Conservation (phyloP, 2,329 filamentous ascomycete genomes). For the Septoria petroselini region DNA sequence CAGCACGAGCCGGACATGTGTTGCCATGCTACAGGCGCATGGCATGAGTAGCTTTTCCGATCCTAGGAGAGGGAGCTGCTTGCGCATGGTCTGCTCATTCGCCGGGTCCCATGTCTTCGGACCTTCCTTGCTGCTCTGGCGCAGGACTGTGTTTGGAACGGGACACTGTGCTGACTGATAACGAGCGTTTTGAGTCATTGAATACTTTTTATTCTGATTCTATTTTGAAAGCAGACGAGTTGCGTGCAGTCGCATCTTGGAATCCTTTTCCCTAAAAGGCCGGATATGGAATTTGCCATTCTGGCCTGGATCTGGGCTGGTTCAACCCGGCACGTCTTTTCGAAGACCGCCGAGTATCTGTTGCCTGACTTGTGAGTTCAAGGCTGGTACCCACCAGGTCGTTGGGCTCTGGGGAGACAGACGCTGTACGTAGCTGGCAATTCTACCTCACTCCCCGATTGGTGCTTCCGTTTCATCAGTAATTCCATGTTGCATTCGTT, state of each 20-base stretch:
- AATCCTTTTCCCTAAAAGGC: conserved; percentile 36
- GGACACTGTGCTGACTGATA: conserved; percentile 28
- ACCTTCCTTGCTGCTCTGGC: conserved; percentile 28
- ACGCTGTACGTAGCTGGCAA: conserved; percentile 26
- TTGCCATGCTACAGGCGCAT: conserved; percentile 33
- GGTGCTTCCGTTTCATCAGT: no score
- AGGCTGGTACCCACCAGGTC: background rate
- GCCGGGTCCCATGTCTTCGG: conserved; percentile 29
- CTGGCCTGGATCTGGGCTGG: conserved; percentile 32
- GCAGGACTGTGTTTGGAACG: conserved; percentile 22
- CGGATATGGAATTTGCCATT: no score
- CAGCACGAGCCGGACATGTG: conserved; percentile 38
- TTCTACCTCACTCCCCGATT: conserved; percentile 8
- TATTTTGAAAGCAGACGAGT: conserved; percentile 33
- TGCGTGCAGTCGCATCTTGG: conserved; percentile 36
- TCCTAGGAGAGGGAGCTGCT: conserved; percentile 36
- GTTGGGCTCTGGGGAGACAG: conserved; percentile 18
- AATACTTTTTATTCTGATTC: background rate
- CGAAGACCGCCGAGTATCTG: conserved; percentile 24
- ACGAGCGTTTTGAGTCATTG: conserved; percentile 31
- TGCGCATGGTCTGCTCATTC: conserved; percentile 38
- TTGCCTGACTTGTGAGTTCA: conserved; percentile 5
- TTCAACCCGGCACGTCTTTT: conserved; percentile 22
- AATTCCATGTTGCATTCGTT: no score
- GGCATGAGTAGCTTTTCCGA: conserved; percentile 36